phyloP scores from a whole-genome alignment of 140 eudicot species.

The Oenanthe javanica region DNA sequence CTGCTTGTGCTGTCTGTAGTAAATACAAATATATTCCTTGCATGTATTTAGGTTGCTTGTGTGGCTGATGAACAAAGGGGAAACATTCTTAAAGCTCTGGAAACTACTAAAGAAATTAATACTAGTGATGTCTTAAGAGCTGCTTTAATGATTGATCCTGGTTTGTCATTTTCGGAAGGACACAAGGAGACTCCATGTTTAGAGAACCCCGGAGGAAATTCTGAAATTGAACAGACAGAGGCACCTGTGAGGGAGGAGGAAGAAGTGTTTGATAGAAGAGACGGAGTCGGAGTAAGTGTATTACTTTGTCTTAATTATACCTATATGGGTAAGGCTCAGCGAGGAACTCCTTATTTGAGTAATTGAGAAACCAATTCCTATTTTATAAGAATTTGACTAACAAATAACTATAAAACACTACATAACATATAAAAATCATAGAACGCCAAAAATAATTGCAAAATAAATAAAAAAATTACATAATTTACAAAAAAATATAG shows the following conservation, averaged over 20 bases:
- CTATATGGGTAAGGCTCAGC: too few species aligned
- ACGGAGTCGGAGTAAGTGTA: background rate
- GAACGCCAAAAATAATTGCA: too few species aligned
- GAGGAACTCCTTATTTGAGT: too few species aligned
- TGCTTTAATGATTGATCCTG: background rate
- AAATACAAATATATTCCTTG: background rate
- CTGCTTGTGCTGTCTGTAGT: background rate
- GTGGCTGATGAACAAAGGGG: background rate
- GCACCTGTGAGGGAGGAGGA: background rate
- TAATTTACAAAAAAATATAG: too few species aligned
- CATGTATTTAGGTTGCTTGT: constrained; percentile 9
- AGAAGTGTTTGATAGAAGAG: background rate
- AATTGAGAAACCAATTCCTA: too few species aligned
- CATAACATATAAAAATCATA: too few species aligned
- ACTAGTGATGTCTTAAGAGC: background rate
- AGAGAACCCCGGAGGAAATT: background rate
- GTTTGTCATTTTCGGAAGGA: background rate
- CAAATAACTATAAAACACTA: too few species aligned
- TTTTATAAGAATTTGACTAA: too few species aligned
- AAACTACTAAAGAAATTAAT: constrained; percentile 4
- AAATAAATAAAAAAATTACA: too few species aligned
- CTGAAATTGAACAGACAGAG: background rate
- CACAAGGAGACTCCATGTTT: background rate
- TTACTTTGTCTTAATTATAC: background rate
- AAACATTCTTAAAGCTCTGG: background rate